These are phyloP conservation scores for Triticum turgidum DNA, from an alignment of 176 grass and related monocot genomes.

Conservation along the genomic window DNA sequence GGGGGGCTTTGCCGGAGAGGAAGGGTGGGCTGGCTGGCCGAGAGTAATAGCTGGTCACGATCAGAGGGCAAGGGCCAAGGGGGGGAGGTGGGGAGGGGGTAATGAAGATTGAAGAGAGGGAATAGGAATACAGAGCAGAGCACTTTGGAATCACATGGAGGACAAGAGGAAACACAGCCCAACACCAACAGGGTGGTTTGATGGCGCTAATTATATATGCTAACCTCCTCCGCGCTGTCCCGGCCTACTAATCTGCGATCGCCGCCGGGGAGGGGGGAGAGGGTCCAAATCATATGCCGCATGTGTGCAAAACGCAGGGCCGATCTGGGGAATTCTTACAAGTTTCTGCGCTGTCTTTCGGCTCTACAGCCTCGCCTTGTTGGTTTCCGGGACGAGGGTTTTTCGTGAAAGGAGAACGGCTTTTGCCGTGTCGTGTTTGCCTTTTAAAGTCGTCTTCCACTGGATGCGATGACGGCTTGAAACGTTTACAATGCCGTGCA, in stretches of 20 bases:
- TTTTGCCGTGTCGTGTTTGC: not conserved
- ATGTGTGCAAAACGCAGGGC: not conserved
- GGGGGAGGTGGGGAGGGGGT: constrained; percentile 4
- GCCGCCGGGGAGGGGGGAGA: too few species aligned
- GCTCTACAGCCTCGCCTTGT: not conserved
- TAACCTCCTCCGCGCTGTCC: constrained; percentile 9
- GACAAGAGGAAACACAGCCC: constrained; percentile 22
- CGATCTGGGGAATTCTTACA: not conserved
- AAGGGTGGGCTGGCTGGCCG: not conserved
- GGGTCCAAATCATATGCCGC: not conserved
- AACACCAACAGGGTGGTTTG: constrained; percentile 14
- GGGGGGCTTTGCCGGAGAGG: not conserved
- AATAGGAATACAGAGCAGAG: not conserved
- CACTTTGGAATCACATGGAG: constrained; percentile 43
- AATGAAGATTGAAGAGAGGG: constrained; percentile 11
- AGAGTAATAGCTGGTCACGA: constrained; percentile 34
- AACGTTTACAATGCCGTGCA: not conserved
- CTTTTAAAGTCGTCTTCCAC: not conserved
- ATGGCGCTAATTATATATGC: constrained; percentile 37
- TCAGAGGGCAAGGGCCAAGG: not conserved
- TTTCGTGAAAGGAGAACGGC: not conserved
- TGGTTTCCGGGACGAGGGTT: not conserved
- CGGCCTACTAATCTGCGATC: not conserved
- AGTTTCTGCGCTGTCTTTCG: not conserved
- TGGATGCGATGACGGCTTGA: not conserved